These are phyloP conservation scores for Biscogniauxia mediterranea DNA, from an alignment of 2,329 filamentous ascomycete species.

Conservation along the genomic window DNA sequence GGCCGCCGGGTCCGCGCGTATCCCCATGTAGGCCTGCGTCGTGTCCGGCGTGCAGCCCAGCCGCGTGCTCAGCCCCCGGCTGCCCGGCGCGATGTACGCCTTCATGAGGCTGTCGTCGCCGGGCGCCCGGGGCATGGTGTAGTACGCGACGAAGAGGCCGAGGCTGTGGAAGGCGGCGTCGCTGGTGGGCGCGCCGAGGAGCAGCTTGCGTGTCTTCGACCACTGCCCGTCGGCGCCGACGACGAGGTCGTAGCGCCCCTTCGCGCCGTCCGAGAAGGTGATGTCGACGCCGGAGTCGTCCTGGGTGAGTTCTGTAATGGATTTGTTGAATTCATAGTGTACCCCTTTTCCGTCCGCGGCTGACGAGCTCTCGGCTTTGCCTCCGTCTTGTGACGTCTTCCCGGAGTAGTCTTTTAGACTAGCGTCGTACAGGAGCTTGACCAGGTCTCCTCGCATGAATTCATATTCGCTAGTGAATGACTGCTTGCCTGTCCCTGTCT, in stretches of 20 bases:
- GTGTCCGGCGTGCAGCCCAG: conserved; percentile 6
- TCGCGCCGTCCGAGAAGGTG: conserved; percentile 42
- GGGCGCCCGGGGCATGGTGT: conserved; percentile 20
- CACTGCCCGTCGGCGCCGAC: conserved; percentile 54
- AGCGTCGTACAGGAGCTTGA: conserved; percentile 31
- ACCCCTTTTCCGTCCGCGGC: conserved; percentile 12
- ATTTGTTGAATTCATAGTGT: conserved; percentile 28
- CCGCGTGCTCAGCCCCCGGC: conserved; percentile 11
- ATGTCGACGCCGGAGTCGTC: conserved; percentile 25
- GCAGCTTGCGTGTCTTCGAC: conserved; percentile 43
- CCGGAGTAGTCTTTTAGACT: conserved; percentile 8
- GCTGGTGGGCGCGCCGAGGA: conserved; percentile 28
- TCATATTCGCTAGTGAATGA: conserved; percentile 36
- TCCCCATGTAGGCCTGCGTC: conserved; percentile 19
- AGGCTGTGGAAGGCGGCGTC: conserved; percentile 17
- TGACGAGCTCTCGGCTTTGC: not conserved
- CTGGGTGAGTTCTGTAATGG: conserved; percentile 29
- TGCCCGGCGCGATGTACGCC: conserved; percentile 9
- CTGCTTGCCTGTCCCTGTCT: conserved; percentile 30
- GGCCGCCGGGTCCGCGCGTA: conserved; percentile 2
- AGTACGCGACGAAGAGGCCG: conserved; percentile 28
- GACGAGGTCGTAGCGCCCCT: conserved; percentile 47
- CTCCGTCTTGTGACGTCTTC: not conserved
- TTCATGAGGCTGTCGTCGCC: conserved; percentile 6
- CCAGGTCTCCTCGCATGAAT: conserved; percentile 36